Percentiles rank a stretch among this genome's conserved stretches.
These are phyloP conservation scores for Porodaedalea pini DNA, from an alignment of 1,284 basidiomycete genomes.

Conservation along the genomic window DNA sequence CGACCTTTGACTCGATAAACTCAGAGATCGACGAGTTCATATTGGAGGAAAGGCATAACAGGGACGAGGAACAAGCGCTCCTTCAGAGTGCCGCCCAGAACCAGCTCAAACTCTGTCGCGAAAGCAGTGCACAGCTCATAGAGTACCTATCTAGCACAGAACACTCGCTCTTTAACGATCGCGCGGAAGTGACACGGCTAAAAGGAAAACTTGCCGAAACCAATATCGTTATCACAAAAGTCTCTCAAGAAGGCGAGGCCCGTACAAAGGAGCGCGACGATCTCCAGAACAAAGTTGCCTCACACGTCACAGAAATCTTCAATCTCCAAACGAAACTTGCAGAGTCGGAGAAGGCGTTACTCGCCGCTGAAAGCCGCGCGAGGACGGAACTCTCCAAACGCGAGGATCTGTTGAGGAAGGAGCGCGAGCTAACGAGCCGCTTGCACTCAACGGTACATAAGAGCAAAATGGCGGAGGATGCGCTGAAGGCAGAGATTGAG, in stretches of 20 bases:
- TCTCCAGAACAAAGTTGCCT: slow-evolving; percentile 30
- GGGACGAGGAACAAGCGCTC: slow-evolving; percentile 8
- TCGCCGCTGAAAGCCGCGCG: slow-evolving; percentile 24
- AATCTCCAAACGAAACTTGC: slow-evolving; percentile 33
- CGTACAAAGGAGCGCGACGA: slow-evolving; percentile 3
- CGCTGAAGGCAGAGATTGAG: slow-evolving; percentile 57
- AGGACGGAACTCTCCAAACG: slow-evolving; percentile 27
- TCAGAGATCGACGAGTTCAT: slow-evolving; percentile 7
- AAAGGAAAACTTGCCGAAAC: slow-evolving; percentile 5
- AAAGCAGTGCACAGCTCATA: neutral
- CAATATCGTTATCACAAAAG: slow-evolving; percentile 2
- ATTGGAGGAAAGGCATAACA: neutral
- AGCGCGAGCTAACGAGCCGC: slow-evolving; percentile 46
- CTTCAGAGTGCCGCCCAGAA: slow-evolving; percentile 28
- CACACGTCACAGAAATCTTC: slow-evolving; percentile 28
- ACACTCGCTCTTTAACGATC: neutral
- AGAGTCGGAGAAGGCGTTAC: slow-evolving; percentile 25
- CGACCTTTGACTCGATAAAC: neutral
- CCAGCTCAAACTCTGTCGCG: slow-evolving; percentile 28
- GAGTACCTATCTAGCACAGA: slow-evolving; percentile 13
- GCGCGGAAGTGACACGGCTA: slow-evolving; percentile 4
- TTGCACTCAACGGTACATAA: slow-evolving; percentile 49
- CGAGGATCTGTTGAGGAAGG: slow-evolving; percentile 40
- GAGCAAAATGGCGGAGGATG: slow-evolving; percentile 57
- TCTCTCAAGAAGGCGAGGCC: slow-evolving; percentile 5